Conservation (phyloP, 495 filamentous ascomycete species). For the Penicillium cinerascens region DNA sequence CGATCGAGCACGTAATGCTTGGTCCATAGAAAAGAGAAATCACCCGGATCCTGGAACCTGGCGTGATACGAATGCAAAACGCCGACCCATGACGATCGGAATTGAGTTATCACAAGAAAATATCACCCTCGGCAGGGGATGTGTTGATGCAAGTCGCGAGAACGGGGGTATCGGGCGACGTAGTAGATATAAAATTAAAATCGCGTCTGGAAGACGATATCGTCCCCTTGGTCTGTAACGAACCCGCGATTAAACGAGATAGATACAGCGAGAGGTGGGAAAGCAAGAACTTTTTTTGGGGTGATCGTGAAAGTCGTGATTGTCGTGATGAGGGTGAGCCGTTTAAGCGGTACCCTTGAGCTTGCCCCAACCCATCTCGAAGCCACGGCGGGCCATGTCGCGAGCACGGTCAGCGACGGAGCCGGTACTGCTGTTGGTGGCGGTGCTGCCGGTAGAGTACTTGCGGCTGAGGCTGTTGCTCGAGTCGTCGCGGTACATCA, state of each 20-base stretch:
- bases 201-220: neutral
- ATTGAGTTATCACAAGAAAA: constrained; percentile 5
- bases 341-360: constrained; percentile 38
- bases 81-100: constrained; percentile 11
- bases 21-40: constrained; percentile 3
- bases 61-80: constrained; percentile 6
- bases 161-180: constrained; percentile 14
- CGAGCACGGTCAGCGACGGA: constrained; percentile 41
- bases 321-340: constrained; percentile 14
- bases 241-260: constrained; percentile 13
- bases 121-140: neutral
- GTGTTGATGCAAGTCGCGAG: constrained; percentile 1
- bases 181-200: neutral
- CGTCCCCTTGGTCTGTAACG: neutral
- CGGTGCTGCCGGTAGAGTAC: constrained; percentile 36
- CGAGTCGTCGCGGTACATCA: constrained; percentile 43
- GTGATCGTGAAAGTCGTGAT: constrained; percentile 30
- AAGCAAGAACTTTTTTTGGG: constrained; percentile 29
- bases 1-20: constrained; percentile 10
- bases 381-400: constrained; percentile 38
- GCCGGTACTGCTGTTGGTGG: constrained; percentile 36
- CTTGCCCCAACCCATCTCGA: constrained; percentile 47
- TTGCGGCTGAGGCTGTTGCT: constrained; percentile 35
- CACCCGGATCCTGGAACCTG: constrained; percentile 15
- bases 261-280: constrained; percentile 4